These are phyloP conservation scores for Roridomyces roridus DNA, from an alignment of 768 basidiomycete genomes.

Conservation along the genomic window DNA sequence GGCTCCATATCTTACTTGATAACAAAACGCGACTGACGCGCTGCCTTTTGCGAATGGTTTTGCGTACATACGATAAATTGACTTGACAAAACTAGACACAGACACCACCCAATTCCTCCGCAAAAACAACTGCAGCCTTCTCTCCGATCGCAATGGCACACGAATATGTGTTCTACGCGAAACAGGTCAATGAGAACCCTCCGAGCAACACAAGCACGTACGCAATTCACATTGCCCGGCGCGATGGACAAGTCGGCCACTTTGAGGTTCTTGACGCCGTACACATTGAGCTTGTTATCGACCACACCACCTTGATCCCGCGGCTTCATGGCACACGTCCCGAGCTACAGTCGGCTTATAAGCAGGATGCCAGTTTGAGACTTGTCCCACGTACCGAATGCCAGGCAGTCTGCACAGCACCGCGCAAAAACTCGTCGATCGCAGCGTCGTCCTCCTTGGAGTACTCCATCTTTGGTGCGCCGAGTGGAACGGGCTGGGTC, in stretches of 20 bases:
- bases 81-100: too few relatives aligned
- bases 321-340: slow-evolving; percentile 57
- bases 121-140: too few relatives aligned
- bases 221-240: slow-evolving; percentile 42
- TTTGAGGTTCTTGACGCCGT: too few relatives aligned
- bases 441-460: slow-evolving; percentile 31
- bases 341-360: too few relatives aligned
- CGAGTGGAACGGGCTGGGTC: slow-evolving; percentile 21
- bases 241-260: slow-evolving; percentile 46
- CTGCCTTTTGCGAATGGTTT: too few relatives aligned
- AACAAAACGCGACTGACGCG: too few relatives aligned
- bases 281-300: slow-evolving; percentile 48
- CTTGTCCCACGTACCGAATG: slow-evolving; percentile 36
- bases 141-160: slow-evolving; percentile 51
- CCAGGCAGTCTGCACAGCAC: too few relatives aligned
- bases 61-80: too few relatives aligned
- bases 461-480: slow-evolving; percentile 29
- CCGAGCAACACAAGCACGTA: slow-evolving; percentile 11
- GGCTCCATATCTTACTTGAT: too few relatives aligned
- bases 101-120: too few relatives aligned
- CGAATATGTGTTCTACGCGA: slow-evolving; percentile 45
- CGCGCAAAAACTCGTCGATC: slow-evolving; percentile 28
- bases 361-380: too few relatives aligned
- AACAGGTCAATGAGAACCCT: not conserved
- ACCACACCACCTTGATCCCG: slow-evolving; percentile 50